Evolutionary conservation across 2,329 filamentous ascomycete genomes (phyloP), one percentile per base, ranked within the genome.

Genomic region (Podosphaera xanthii): DNA sequence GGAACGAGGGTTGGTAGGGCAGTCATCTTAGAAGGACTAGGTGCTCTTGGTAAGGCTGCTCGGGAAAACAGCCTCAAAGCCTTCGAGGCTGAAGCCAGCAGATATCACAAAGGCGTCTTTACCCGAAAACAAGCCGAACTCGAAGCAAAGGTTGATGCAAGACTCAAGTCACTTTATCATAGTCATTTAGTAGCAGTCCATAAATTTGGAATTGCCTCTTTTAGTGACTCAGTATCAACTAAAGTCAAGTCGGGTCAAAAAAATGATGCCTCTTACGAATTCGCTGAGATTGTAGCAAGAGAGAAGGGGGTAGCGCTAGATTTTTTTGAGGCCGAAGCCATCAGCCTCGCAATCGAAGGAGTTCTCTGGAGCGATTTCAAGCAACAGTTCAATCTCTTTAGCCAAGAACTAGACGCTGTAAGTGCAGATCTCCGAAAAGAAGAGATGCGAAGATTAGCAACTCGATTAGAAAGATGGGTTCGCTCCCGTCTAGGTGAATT

Each of bases 91-190:
- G 88, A 94, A 69, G 92, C 92, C 1, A 90, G 90, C 69, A 79
- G 92, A 63, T 98, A 98, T 70, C 92, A 97, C 76, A 97, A 97
- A 73, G 89, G 85, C 22, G 92, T 98, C 14, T 98, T 92, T 71
- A 77, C 81, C 64, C 80, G 87, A 60, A 98, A 98, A 73, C 81
- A 82, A 63, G 77, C 80, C 1, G 92, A 98, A 69, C 77, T 98
- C 6, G 87, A 92, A 69, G 75, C 75, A 66, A 96, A 95, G 72
- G 79, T 96, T 46, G 92, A 97, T 68, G 77, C 80, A n/a, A 80
- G 92, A 40, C 77, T 98, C 58, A 97, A 94, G 74, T 75, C 83
- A 0, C 77, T 98, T 9, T 96, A 92, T 72, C 81, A 86, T 58
- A 86, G 86, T n/a, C 92, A 98, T 69, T 76, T 98, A 48, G 79